These are phyloP conservation scores for Pseudozyma sp. DNA, from an alignment of 1,284 basidiomycete species.

Conservation along the genomic window DNA sequence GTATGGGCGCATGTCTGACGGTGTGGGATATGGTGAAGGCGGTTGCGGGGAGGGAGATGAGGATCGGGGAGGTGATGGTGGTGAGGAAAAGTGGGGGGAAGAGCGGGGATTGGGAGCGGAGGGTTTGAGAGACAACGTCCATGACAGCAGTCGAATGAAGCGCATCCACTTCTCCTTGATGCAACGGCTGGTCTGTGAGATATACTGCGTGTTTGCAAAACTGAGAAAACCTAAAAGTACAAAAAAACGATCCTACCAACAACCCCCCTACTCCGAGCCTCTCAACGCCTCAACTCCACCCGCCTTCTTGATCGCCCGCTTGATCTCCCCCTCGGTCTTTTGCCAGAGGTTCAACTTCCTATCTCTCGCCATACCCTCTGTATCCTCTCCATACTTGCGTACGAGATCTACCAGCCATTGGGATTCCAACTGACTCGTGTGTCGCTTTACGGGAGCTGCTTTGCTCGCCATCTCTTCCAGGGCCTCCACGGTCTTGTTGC, in stretches of 20 bases:
- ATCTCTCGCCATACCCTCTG: slow-evolving; percentile 83
- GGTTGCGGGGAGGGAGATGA: slow-evolving; percentile 84
- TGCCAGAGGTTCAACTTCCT: slow-evolving; percentile 84
- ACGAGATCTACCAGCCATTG: slow-evolving; percentile 79
- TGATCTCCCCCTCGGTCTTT: slow-evolving; percentile 85
- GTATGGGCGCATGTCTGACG: slow-evolving; percentile 81
- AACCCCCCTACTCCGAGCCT: not conserved
- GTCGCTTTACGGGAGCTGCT: slow-evolving; percentile 72
- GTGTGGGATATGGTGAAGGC: slow-evolving; percentile 94
- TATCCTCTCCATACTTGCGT: slow-evolving; percentile 79
- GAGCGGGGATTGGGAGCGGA: slow-evolving; percentile 73
- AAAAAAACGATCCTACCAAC: not conserved
- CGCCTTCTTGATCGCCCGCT: slow-evolving; percentile 65
- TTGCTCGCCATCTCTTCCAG: slow-evolving; percentile 25
- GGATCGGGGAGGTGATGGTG: slow-evolving; percentile 75
- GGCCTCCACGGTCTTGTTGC: slow-evolving; percentile 6
- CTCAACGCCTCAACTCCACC: slow-evolving; percentile 43
- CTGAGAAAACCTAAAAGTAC: slow-evolving; percentile 5
- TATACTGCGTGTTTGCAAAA: not conserved
- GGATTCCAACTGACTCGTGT: slow-evolving; percentile 78
- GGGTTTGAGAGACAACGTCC: not conserved
- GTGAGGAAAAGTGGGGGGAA: slow-evolving; percentile 79
- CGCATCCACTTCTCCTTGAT: not conserved
- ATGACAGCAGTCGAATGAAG: too few relatives aligned
- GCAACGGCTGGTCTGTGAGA: not conserved